A percentile compares a stretch with the other conserved stretches of the same genome.
phyloP scores from a whole-genome alignment of 1,284 basidiomycete species.

The Ceratobasidium papillatum region DNA sequence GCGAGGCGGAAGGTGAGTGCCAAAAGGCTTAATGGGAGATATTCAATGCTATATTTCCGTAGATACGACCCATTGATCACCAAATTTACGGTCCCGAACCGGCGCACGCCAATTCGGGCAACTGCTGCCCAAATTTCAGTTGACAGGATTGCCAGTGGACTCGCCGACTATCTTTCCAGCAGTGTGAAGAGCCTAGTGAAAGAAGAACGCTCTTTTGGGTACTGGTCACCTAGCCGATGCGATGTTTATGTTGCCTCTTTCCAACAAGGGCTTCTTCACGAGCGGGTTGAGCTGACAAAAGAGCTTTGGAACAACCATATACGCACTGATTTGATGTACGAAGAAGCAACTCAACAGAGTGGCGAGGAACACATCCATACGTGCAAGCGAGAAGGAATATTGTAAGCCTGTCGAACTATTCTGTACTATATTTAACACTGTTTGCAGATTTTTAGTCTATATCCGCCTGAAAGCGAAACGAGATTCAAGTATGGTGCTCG shows the following conservation, averaged over 20 bases:
- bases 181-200: slow-evolving; percentile 75
- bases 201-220: slow-evolving; percentile 83
- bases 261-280: slow-evolving; percentile 75
- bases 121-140: slow-evolving; percentile 80
- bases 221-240: slow-evolving; percentile 85
- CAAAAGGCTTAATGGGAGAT: not conserved
- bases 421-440: not conserved
- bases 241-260: slow-evolving; percentile 87
- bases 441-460: slow-evolving; percentile 70
- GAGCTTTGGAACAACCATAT: slow-evolving; percentile 84
- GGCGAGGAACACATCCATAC: slow-evolving; percentile 71
- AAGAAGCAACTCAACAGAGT: slow-evolving; percentile 66
- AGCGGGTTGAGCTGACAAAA: slow-evolving; percentile 78
- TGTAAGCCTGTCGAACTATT: slow-evolving; percentile 59
- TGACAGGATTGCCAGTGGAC: slow-evolving; percentile 77
- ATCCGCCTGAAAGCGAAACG: slow-evolving; percentile 62
- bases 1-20: slow-evolving; percentile 74
- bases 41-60: not conserved
- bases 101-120: slow-evolving; percentile 62
- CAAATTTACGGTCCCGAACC: slow-evolving; percentile 65
- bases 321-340: slow-evolving; percentile 88
- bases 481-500: slow-evolving; percentile 68
- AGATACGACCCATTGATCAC: slow-evolving; percentile 81
- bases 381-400: slow-evolving; percentile 77
- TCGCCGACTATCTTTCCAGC: slow-evolving; percentile 76